These are phyloP conservation scores for Diaporthe helianthi DNA, from an alignment of 2,329 filamentous ascomycete genomes.

Conservation along the genomic window DNA sequence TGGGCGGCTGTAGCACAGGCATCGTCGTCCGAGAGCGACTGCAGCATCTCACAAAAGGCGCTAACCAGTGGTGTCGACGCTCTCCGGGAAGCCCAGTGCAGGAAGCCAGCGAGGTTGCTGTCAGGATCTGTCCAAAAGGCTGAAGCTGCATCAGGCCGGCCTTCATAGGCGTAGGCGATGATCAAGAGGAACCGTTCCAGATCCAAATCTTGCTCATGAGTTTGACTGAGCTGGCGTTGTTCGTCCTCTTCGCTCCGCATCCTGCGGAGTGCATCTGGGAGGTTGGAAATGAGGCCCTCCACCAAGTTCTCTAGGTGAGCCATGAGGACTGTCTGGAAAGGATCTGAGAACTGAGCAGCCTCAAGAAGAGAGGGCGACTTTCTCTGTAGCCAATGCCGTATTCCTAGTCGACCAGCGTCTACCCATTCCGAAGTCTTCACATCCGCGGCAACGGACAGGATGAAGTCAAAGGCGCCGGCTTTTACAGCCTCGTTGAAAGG, in stretches of 20 bases:
- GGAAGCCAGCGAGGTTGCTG: constrained; percentile 90
- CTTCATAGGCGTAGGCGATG: constrained; percentile 90
- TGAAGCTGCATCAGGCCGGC: constrained; percentile 81
- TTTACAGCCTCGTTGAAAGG: constrained; percentile 79
- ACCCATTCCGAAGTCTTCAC: constrained; percentile 84
- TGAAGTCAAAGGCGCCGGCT: constrained; percentile 91
- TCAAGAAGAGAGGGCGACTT: constrained; percentile 74
- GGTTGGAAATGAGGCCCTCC: constrained; percentile 92
- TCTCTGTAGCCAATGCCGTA: constrained; percentile 83
- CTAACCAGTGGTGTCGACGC: constrained; percentile 96
- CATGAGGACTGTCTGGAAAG: constrained; percentile 77
- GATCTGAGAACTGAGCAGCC: constrained; percentile 70
- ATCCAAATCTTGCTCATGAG: constrained; percentile 72
- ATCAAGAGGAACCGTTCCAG: constrained; percentile 91
- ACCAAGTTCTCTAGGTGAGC: constrained; percentile 85
- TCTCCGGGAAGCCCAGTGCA: constrained; percentile 95
- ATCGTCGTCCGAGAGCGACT: constrained; percentile 83
- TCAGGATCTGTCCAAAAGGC: constrained; percentile 94
- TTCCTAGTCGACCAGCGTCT: constrained; percentile 81
- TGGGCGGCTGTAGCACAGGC: constrained; percentile 86
- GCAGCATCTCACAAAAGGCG: constrained; percentile 95
- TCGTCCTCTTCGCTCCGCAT: constrained; percentile 90
- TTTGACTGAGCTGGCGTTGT: constrained; percentile 73
- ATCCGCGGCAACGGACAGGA: constrained; percentile 84
- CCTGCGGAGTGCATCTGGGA: constrained; percentile 88